Evolutionary conservation across 257 asterid species (phyloP), one percentile per base, ranked within the genome.

Genomic region (Linaria vulgaris): DNA sequence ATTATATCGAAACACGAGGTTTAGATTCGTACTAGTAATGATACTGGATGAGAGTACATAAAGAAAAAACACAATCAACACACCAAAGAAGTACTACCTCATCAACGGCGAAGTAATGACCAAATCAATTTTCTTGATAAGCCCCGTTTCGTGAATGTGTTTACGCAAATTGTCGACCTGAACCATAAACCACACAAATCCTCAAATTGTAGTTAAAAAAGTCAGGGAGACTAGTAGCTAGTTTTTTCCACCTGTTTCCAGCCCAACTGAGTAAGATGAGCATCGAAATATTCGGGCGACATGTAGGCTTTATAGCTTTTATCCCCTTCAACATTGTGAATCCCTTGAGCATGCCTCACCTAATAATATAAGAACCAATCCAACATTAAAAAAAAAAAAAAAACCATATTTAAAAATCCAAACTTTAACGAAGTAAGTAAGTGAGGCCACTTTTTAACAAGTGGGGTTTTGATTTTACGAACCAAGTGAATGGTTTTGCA

Each of bases 281-380:
- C 97, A 72, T 90, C 97, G 70, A 90, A 87, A 76, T 85, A 87
- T 56, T 87, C 90, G 10, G 81, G 81, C 68, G 96, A 83, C 97
- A 87, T 75, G 72, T 71, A 85, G 50, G 84, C 81, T 73, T 90
- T 85, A 50, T 87, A 83, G 73, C 82, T 85, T 66, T 85, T 90
- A 47, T 85, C 97, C 70, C 96, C 96, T 22, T 78, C 90, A 12
- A 90, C 96, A 64, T 90, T 90, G 78, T 90, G 97, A 62, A 83
- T 79, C 47, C 97, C 97, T 69, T 90, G 97, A 74, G 92, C 96
- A 76, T 90, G 97, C 90, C 97, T 90, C 78, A 90, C 97, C 97
- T 90, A 78, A 63, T 71, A 77, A 59, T 69, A 34, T 34, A 69
- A 79, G 86, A 78, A 34, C 41, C 41, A 34, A n/a, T n/a, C 41